Base-by-base conservation (phyloP, 2,329 filamentous ascomycete species). In the Venturia asperata region DNA sequence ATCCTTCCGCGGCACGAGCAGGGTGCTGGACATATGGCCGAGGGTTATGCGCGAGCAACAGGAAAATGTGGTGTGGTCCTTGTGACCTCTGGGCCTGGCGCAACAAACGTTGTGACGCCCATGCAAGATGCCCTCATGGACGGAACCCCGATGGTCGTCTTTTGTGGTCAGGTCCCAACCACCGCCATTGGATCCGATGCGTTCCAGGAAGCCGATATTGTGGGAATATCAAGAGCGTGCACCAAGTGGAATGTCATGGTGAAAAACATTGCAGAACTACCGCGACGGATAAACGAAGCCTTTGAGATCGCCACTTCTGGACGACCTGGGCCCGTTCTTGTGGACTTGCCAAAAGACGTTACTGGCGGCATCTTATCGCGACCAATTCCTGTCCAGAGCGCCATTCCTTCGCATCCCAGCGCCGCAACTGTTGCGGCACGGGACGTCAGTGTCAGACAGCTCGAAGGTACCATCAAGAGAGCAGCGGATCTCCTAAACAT, bases 221-320 rank as follows among this genome's bases (percentile, higher is more conserved):
- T 97, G 67, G 93, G 93, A 70, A 97, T 99, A 76, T 96, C 91
- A 42, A 85, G 93, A 72, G 87, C 92, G 24, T 97, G 92, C 83
- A 97, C 92, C 70, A 97, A 97, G 81, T 99, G 94, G 94, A 97
- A 97, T 72, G 91, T 96, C 67, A 95, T 97, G 92, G 91, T 97
- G 61, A 97, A 95, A 83, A 93, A 88, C 76, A 87, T 96, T 65
- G 92, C 91, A 62, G 94, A 99, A 78, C 83, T 99, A 65, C 94
- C 94, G 62, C 86, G 90, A 72, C 86, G 93, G 69, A 97, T 97
- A 74, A 96, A 97, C 76, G 94, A 97, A 80, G 94, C 94, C 61
- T 97, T 97, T 74, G 92, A 97, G 79, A 97, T 97, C 74, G 94
- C 94, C 49, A 97, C 91, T 52, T 94, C 89, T 72, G 94, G 94